Base-by-base conservation (phyloP, 495 filamentous ascomycete genomes). In the Penicillium canescens region DNA sequence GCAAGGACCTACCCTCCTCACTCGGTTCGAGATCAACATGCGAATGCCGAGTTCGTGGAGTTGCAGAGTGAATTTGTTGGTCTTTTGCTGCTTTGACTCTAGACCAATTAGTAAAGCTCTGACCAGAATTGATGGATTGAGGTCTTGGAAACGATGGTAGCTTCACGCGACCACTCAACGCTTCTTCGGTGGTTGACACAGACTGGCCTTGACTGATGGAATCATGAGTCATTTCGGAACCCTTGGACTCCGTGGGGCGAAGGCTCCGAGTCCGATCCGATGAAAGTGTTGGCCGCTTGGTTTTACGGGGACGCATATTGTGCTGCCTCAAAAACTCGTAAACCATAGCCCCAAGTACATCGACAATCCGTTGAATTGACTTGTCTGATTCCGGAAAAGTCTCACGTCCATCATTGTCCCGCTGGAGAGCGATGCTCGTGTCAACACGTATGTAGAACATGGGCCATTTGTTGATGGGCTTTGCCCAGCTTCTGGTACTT, bases 371-470 rank as follows among this genome's bases (percentile, higher is more conserved):
- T 50, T 80, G 74, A 11, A 86, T 39, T 13, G 73, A 71, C 26
- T 65, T 62, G 21, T 82, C 73, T 36, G 70, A 72, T 37, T 78
- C 71, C 5, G 77, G 65, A 24, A 67, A 48, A 1, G 56, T 18
- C 12, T 66, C 67, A 24, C 72, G 52, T 11, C 26, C 26, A 39
- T 63, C 54, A 12, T 65, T 52, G 33, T 50, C 39, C 9, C 62
- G 46, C 2, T 26, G 45, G 7, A 47, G 45, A 37, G 55, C 20
- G 38, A 41, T 38, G 3, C 33, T 56, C 0, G 64, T 56, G 9
- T 77, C 72, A n/a, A 98, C 83, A 7, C 83, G 84, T 33, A 98
- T 75, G 62, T 86, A 87, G 59, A 96, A 98, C 88, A 94, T 95
- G 2, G 92, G 91, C 88, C 88, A 96, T 55, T 85, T 79, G 65